Base-by-base conservation (phyloP, 177 flowering plant genomes). In the Telopea speciosissima region DNA sequence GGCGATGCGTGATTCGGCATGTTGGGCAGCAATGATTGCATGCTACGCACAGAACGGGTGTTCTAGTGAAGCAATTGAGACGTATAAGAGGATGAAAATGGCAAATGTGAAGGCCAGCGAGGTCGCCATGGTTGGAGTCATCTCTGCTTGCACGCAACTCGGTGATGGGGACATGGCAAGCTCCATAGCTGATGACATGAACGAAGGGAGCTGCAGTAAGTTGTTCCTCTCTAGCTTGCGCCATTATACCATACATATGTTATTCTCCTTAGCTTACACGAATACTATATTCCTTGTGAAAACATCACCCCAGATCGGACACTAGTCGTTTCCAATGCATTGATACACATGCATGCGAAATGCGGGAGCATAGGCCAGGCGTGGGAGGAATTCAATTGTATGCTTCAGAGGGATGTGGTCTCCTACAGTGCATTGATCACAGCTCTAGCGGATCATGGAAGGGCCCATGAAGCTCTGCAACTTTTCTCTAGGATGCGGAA, bases 381-480 rank as follows among this genome's bases (percentile, higher is more conserved):
- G 13, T 36, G 31, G 61, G 23, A 24, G 5, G 73, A 72, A 45
- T 80, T 80, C 70, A 62, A 74, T 13, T 67, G 24, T 60, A 80
- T 80, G 82, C 31, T 1, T 12, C 65, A 66, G 13, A 75, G 74
- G 66, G 82, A 80, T 26, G 76, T 77, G 25, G 72, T 80, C 73
- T 74, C 80, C n/a, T 80, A 80, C 67, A 77, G 73, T 72, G 78
- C 82, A 1, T 63, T 77, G 67, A 80, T 80, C 72, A 70, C 77
- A 8, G 78, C 78, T 17, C 74, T 80, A 16, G 82, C 82, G n/a
- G 80, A 77, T 72, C 82, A 80, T 67, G 82, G 82, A 24, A 69
- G 17, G 49, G 74, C 70, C n/a, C 26, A 66, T 22, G 82, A 80
- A 68, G 82, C 80, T 66, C 68, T 80, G 14, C 62, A 68, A 25